Percentiles rank a stretch among this genome's conserved stretches.
Conservation (phyloP, 345 rosid genomes). For the Bruguiera parviflora region DNA sequence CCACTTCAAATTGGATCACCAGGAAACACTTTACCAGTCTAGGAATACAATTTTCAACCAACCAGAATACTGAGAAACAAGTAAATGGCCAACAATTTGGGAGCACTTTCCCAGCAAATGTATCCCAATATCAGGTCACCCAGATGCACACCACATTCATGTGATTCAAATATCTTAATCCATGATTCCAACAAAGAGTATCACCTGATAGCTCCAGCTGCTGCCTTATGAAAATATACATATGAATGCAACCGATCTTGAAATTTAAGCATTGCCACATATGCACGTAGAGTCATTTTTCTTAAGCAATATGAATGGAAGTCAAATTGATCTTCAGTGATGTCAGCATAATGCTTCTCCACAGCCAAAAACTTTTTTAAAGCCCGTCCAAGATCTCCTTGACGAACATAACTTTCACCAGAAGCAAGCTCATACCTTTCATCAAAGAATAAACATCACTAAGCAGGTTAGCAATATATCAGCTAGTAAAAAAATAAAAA, state of each 20-base stretch:
- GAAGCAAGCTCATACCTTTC: constrained; percentile 98
- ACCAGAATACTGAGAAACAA: constrained; percentile 1
- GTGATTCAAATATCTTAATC: background rate
- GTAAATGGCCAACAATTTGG: background rate
- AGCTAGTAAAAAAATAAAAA: constrained; percentile 9
- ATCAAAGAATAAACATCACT: constrained; percentile 16
- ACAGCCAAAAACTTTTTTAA: constrained; percentile 88
- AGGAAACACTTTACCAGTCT: background rate
- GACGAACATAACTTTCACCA: constrained; percentile 92
- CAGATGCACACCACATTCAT: background rate
- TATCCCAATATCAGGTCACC: no score
- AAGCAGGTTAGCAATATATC: constrained; percentile 13
- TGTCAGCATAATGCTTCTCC: constrained; percentile 99
- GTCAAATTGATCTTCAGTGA: constrained; percentile 96
- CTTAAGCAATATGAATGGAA: constrained; percentile 99
- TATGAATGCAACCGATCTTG: constrained; percentile 95
- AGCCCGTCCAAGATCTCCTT: constrained; percentile 94
- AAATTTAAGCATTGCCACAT: constrained; percentile 96
- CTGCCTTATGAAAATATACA: constrained; percentile 92
- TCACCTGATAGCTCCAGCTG: constrained; percentile 89
- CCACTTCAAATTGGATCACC: background rate
- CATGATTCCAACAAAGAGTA: background rate
- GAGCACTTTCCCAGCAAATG: background rate
- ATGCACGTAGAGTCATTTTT: constrained; percentile 94
- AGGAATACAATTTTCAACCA: background rate